These are phyloP conservation scores for Oryza meridionalis DNA, from an alignment of 176 grass and related monocot species.

Conservation along the genomic window DNA sequence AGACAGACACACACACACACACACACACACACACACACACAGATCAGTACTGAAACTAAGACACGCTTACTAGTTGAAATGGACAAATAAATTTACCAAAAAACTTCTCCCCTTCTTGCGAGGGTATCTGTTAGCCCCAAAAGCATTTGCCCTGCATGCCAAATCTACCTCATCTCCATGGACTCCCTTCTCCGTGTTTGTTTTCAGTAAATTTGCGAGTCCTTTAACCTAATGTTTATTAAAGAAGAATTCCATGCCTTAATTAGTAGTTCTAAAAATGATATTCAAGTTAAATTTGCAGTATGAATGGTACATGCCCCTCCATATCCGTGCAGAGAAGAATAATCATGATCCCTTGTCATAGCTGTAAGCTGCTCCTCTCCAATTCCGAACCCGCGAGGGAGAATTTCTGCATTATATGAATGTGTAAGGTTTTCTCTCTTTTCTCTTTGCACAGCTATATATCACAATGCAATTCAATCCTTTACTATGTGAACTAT, in stretches of 20 bases:
- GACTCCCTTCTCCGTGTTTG: slow-evolving; percentile 73
- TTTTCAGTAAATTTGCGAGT: slow-evolving; percentile 66
- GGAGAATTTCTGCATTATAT: slow-evolving; percentile 48
- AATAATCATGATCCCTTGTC: slow-evolving; percentile 88
- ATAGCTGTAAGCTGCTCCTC: slow-evolving; percentile 64
- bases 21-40: too few relatives aligned
- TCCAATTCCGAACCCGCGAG: slow-evolving; percentile 63
- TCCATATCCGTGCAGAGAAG: slow-evolving; percentile 73
- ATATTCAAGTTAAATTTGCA: slow-evolving; percentile 35
- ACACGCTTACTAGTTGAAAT: slow-evolving; percentile 27
- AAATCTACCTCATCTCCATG: slow-evolving; percentile 79
- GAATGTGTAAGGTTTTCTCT: slow-evolving; percentile 21
- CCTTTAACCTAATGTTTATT: slow-evolving; percentile 74
- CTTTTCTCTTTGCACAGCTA: neutral
- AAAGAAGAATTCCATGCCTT: slow-evolving; percentile 45
- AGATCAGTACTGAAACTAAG: slow-evolving; percentile 19
- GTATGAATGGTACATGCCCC: slow-evolving; percentile 68
- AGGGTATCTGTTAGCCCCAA: slow-evolving; percentile 95
- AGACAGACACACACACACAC: too few relatives aligned
- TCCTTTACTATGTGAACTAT: slow-evolving; percentile 9
- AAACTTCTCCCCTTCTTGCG: slow-evolving; percentile 86
- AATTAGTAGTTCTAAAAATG: slow-evolving; percentile 23
- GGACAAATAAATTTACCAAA: slow-evolving; percentile 52
- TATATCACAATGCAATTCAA: slow-evolving; percentile 13
- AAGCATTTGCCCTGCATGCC: slow-evolving; percentile 67